Base-by-base conservation (phyloP, 2,329 filamentous ascomycete genomes). In the Delphinella strobiligena region DNA sequence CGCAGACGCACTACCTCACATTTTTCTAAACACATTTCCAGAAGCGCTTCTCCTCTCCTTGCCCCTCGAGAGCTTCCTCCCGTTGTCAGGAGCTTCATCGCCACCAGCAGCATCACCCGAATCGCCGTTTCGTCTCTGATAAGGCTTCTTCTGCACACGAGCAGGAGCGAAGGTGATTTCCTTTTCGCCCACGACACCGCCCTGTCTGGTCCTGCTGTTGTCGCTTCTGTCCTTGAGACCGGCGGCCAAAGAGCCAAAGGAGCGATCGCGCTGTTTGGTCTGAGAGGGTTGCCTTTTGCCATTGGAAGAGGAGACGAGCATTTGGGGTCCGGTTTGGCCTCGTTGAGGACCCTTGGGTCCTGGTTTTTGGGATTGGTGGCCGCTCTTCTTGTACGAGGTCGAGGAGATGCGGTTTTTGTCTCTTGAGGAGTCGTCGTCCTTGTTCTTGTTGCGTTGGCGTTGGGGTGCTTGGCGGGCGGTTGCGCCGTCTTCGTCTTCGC, bases 151-250 rank as follows among this genome's bases (percentile, higher is more conserved):
- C 51, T 68, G 38, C 5, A 45, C 68, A 58, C 54, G 68, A 45
- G 71, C 67, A 7, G 82, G 82, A 43, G 78, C 70, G 58, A 88
- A 89, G n/a, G 78, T 80, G 45, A 88, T 71, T 50, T 80, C 71
- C 51, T 78, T 73, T 51, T 71, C 69, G 7, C 69, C 69, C 4
- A 70, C 63, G 0, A 65, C 62, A 5, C 42, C 41, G 0, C 47
- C 56, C 4, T 52, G 56, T 2, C 47, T 50, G 12, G 41, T 51
- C 12, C 22, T 27, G 12, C 12, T 27, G 12, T 43, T 50, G 16
- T 41, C 41, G 19, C 46, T 44, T 24, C 24, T 49, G 4, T 59
- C 52, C 33, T 58, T 60, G 31, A 66, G 49, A 24, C 55, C 54
- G 12, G 57, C 56, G 0, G 72, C 69, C n/a, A 73, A 63, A 5